These are phyloP conservation scores for Camellia japonica DNA, from an alignment of 148 eudicot genomes.

Conservation along the genomic window DNA sequence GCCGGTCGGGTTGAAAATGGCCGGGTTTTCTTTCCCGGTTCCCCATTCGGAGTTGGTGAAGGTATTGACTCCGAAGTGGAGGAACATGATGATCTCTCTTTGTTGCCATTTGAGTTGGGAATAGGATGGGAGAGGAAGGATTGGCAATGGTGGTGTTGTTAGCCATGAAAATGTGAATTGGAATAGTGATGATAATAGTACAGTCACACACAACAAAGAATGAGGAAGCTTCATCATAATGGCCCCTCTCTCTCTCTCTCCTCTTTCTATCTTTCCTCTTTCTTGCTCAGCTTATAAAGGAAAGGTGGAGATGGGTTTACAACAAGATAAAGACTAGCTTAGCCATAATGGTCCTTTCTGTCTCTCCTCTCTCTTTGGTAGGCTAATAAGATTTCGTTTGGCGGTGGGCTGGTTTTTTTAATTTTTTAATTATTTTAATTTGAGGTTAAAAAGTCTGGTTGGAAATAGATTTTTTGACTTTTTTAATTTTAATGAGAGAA, in stretches of 20 bases:
- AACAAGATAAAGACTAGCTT: background rate
- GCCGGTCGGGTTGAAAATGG: conserved; percentile 61
- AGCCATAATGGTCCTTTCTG: no score
- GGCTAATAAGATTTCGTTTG: no score
- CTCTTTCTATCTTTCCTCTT: background rate
- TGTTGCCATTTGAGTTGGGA: conserved; percentile 89
- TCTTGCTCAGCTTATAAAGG: background rate
- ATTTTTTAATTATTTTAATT: no score
- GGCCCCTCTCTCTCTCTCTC: background rate
- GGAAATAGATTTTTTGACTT: no score
- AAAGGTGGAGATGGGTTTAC: background rate
- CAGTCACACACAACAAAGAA: background rate
- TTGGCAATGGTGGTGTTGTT: conserved; percentile 75
- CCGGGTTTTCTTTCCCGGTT: conserved; percentile 61
- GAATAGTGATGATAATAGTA: background rate
- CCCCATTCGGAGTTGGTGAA: conserved; percentile 88
- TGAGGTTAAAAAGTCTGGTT: no score
- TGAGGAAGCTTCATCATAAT: conserved; percentile 14
- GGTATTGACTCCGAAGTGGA: conserved; percentile 91
- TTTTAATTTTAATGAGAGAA: no score
- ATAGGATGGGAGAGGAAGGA: conserved; percentile 71
- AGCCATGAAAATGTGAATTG: conserved; percentile 14
- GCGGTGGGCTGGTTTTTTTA: no score
- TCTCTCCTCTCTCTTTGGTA: no score
- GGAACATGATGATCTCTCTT: conserved; percentile 83